A percentile compares a stretch with the other conserved stretches of the same genome.
These are phyloP conservation scores for Berkeleyomyces rouxiae DNA, from an alignment of 2,329 filamentous ascomycete species.

Conservation along the genomic window DNA sequence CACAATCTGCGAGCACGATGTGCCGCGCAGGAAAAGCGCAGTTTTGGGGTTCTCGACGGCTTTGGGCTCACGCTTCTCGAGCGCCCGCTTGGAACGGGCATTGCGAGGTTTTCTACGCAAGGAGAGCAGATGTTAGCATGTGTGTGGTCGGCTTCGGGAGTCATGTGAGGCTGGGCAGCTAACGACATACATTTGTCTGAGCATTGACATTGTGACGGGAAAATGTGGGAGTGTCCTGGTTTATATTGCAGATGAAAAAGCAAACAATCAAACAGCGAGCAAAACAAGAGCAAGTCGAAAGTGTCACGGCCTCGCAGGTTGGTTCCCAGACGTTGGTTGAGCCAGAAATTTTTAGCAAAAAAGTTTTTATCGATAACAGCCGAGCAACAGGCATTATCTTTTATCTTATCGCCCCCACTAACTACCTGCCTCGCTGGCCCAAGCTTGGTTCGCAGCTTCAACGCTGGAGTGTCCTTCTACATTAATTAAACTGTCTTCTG, in stretches of 20 bases:
- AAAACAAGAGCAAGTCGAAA: slow-evolving; percentile 3
- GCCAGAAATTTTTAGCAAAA: slow-evolving; percentile 12
- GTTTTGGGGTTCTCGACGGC: slow-evolving; percentile 77
- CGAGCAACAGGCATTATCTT: background rate
- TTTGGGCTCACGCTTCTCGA: slow-evolving; percentile 87
- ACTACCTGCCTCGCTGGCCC: background rate
- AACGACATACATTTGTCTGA: slow-evolving; percentile 13
- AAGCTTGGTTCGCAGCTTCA: background rate
- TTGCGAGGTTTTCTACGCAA: slow-evolving; percentile 39
- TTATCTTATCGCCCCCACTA: slow-evolving; percentile 11
- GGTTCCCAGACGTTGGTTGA: background rate
- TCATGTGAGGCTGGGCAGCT: background rate
- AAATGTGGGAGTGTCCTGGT: background rate
- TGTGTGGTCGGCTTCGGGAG: too few species aligned
- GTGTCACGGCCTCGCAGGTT: background rate
- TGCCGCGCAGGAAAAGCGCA: slow-evolving; percentile 77
- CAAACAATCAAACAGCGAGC: background rate
- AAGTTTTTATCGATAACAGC: slow-evolving; percentile 11
- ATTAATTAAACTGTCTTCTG: too few species aligned
- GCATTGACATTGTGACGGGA: slow-evolving; percentile 11
- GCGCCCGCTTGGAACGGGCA: slow-evolving; percentile 83
- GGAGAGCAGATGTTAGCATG: background rate
- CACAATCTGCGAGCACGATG: slow-evolving; percentile 64
- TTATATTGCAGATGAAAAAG: background rate
- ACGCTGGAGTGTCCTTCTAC: background rate